Conservation (phyloP, 31 red algal genomes). For the Endocladia muricata region DNA sequence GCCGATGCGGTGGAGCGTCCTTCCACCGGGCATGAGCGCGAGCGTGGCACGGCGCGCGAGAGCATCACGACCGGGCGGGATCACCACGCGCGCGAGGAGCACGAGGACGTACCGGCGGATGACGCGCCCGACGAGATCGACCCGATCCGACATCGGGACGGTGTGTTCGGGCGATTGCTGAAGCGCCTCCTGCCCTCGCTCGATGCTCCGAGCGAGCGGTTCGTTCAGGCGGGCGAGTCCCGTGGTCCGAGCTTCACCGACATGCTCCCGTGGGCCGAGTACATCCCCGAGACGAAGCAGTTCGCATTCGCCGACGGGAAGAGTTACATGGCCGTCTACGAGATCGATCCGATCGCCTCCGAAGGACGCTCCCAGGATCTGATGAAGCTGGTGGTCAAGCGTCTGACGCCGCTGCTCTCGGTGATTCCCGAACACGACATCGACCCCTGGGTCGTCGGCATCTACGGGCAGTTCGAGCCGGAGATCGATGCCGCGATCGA, state of each 20-base stretch:
- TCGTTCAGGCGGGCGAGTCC: not conserved
- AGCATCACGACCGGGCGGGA: too few species aligned
- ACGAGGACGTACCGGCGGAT: too few species aligned
- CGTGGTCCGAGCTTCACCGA: constrained; percentile 1
- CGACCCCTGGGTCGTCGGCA: not conserved
- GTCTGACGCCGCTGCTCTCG: too few species aligned
- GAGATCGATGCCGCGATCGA: not conserved
- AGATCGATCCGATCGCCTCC: not conserved
- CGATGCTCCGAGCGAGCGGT: not conserved
- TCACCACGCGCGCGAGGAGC: too few species aligned
- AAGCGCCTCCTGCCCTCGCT: not conserved
- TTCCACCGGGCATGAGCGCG: too few species aligned
- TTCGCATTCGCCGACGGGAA: not conserved
- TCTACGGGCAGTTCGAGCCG: not conserved
- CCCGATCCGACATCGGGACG: too few species aligned
- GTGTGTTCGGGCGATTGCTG: too few species aligned
- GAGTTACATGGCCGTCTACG: not conserved
- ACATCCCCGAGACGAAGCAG: not conserved
- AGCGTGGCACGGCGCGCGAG: too few species aligned
- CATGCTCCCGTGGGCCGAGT: not conserved
- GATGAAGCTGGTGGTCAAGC: too few species aligned
- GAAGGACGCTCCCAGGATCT: too few species aligned
- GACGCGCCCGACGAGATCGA: too few species aligned
- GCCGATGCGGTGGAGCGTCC: too few species aligned
- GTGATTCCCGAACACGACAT: not conserved